Base-by-base conservation (phyloP, 2,329 filamentous ascomycete genomes). In the Fusarium begoniae region DNA sequence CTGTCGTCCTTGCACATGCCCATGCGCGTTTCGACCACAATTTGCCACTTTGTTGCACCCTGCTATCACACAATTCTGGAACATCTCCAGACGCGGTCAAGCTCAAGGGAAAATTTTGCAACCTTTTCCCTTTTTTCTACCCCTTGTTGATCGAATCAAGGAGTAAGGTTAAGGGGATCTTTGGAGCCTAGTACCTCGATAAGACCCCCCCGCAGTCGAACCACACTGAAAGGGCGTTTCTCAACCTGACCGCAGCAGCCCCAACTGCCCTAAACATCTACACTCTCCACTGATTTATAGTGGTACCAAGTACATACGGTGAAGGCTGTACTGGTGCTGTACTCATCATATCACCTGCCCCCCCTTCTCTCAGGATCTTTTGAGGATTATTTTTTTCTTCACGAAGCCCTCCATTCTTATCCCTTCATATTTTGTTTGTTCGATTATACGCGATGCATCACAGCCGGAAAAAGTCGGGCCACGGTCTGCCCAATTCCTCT, bases 391-490 rank as follows among this genome's bases (percentile, higher is more conserved):
- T 40, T 55, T 72, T 67, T 67, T 59, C 60, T 37, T 38, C n/a
- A 50, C 51, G 65, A 57, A 59, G 68, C 44, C 71, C 38, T 73
- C 30, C 44, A 24, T 66, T 54, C 50, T 63, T 47, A 43, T 66
- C 47, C 47, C 32, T 51, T 51, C 58, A 53, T 53, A 55, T 51
- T 59, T 55, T 37, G 47, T 43, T 56, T 57, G n/a, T 63, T 68
- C 59, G 54, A 44, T 56, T 47, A 56, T 48, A 57, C 61, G 64
- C 43, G 73, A 90, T 90, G 88, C 87, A 89, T 81, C 88, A 90
- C 80, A 85, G 84, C 67, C 86, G 88, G 77, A 86, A 86, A 79
- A 89, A 86, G 82, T 90, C 89, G 51, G 88, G 88, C 69, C 87
- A 88, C 81, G 83, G 81, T 77, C 84, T 85, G 69, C 83, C 84